phyloP scores from a whole-genome alignment of 2,329 filamentous ascomycete species.

The Aspergillus felis region DNA sequence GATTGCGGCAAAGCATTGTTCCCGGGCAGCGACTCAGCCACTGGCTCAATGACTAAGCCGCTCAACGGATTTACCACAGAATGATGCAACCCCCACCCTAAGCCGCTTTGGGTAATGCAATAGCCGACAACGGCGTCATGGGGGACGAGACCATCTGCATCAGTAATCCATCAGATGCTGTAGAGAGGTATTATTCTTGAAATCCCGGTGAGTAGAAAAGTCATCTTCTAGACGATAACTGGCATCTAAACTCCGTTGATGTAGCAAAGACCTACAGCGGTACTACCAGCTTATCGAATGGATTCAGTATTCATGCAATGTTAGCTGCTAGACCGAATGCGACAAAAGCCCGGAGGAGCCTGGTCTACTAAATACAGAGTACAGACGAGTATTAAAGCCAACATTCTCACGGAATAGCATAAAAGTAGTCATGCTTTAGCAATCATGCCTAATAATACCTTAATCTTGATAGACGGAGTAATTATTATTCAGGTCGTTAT shows the following conservation, averaged over 20 bases:
- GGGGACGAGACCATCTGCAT: not conserved
- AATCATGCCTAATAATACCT: not conserved
- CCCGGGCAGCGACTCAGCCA: slow-evolving; percentile 1
- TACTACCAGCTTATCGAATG: not conserved
- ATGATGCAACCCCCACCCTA: slow-evolving; percentile 29
- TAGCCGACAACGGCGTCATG: slow-evolving; percentile 16
- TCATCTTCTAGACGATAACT: not conserved
- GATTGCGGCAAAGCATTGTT: not conserved
- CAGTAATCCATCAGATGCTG: not conserved
- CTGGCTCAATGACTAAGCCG: not conserved
- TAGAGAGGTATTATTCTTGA: not conserved
- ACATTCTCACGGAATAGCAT: not conserved
- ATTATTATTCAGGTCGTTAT: not conserved
- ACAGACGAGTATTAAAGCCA: not conserved
- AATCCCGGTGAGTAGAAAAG: not conserved
- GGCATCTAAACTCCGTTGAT: not conserved
- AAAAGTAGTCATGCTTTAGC: not conserved
- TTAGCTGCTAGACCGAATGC: not conserved
- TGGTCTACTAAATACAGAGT: not conserved
- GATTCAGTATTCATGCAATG: not conserved
- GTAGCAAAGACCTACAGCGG: too few relatives aligned
- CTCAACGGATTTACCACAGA: slow-evolving; percentile 2
- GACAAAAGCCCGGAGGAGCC: slow-evolving; percentile 7
- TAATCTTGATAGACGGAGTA: not conserved
- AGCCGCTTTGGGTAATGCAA: slow-evolving; percentile 19